These are phyloP conservation scores for Aquilaria yunnanensis DNA, from an alignment of 345 rosid genomes.

Conservation along the genomic window DNA sequence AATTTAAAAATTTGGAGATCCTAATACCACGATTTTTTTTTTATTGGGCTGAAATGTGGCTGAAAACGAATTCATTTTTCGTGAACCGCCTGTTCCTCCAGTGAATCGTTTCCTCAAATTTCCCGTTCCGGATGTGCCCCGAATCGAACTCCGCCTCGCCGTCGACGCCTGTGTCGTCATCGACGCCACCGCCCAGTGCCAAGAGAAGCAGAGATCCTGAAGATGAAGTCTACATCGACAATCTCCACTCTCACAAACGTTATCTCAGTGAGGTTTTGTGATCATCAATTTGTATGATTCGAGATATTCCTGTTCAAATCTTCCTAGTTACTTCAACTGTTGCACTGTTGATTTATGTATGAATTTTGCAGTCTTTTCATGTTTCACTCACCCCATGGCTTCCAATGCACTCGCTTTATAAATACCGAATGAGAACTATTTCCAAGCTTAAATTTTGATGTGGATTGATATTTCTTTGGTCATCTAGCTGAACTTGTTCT, in stretches of 20 bases:
- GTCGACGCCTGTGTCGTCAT: slow-evolving; percentile 28
- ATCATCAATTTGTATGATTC: neutral
- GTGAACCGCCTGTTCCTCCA: too few species aligned
- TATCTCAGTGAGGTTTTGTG: slow-evolving; percentile 78
- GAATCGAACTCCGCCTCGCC: slow-evolving; percentile 30
- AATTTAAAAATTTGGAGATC: too few species aligned
- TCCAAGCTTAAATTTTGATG: too few species aligned
- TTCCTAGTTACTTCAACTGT: neutral
- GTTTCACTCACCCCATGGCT: neutral
- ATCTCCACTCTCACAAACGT: slow-evolving; percentile 90
- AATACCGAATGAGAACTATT: too few species aligned
- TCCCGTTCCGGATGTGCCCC: slow-evolving; percentile 17
- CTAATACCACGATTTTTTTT: too few species aligned
- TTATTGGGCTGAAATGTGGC: too few species aligned
- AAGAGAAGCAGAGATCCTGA: slow-evolving; percentile 89
- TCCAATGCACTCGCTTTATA: too few species aligned
- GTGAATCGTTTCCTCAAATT: neutral
- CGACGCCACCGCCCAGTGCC: slow-evolving; percentile 48
- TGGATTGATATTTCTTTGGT: too few species aligned
- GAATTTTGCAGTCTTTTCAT: neutral
- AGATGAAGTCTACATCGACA: slow-evolving; percentile 91
- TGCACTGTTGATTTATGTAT: neutral
- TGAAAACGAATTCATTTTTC: too few species aligned
- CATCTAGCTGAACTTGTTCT: too few species aligned
- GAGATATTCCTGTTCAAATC: neutral